A percentile compares a stretch with the other conserved stretches of the same genome.
Evolutionary conservation across 768 basidiomycete species (phyloP).

Genomic region (Neoboletus subvelutipes): DNA sequence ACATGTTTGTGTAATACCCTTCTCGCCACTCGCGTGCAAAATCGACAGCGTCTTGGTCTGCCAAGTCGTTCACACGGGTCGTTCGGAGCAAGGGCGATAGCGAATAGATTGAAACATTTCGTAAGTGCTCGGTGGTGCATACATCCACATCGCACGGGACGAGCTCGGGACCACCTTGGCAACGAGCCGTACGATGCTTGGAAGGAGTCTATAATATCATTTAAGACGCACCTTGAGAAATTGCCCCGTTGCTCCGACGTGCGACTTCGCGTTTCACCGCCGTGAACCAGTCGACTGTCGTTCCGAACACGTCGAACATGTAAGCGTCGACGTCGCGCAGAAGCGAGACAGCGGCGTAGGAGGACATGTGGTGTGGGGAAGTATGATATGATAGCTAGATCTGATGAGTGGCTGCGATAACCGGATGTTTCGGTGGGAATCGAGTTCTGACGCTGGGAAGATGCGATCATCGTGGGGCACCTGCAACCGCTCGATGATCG

Average conservation of each 20-base stretch:
- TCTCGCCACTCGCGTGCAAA: conserved; percentile 60
- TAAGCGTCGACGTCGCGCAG: conserved; percentile 39
- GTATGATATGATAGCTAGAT: neutral
- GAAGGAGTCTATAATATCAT: neutral
- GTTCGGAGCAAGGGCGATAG: neutral
- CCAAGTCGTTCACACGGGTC: neutral
- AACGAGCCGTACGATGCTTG: too few relatives aligned
- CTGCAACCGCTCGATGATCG: too few relatives aligned
- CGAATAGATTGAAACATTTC: neutral
- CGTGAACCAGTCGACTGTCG: conserved; percentile 45
- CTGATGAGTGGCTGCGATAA: neutral
- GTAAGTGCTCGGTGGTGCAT: neutral
- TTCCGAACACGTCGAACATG: conserved; percentile 52
- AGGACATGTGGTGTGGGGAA: neutral
- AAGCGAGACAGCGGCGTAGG: neutral
- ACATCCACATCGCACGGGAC: neutral
- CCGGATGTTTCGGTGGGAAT: neutral
- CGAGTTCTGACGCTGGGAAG: neutral
- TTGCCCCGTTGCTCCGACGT: conserved; percentile 9
- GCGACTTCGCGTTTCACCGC: conserved; percentile 22
- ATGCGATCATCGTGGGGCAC: too few relatives aligned
- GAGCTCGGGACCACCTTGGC: neutral
- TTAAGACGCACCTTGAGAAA: conserved; percentile 18
- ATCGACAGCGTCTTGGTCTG: conserved; percentile 26
- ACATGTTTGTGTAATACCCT: conserved; percentile 41